phyloP scores from a whole-genome alignment of 257 asterid genomes.

The Jasminum sambac region DNA sequence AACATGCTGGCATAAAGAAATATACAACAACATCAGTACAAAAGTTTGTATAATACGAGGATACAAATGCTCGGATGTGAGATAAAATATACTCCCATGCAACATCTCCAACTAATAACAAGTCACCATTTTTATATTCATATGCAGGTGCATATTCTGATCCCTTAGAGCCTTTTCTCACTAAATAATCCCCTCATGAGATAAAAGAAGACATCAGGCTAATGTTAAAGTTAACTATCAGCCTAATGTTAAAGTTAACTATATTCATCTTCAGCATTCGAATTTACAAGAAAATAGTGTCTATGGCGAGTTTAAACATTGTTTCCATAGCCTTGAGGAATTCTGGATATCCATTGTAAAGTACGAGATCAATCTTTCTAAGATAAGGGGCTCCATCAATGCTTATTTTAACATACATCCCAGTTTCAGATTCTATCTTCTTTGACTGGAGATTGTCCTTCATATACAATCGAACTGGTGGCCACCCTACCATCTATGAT shows the following conservation, averaged over 20 bases:
- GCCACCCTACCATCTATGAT: constrained; percentile 88
- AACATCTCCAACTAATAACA: constrained; percentile 75
- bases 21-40: constrained; percentile 6
- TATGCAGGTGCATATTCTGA: constrained; percentile 64
- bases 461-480: constrained; percentile 74
- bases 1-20: constrained; percentile 60
- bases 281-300: constrained; percentile 11
- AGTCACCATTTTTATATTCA: constrained; percentile 77
- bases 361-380: constrained; percentile 63
- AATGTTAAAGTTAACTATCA: not conserved
- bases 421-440: constrained; percentile 45
- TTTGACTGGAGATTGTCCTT: constrained; percentile 49
- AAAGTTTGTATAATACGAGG: no score
- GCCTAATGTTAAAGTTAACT: not conserved
- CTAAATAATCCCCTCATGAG: constrained; percentile 44
- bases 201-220: not conserved
- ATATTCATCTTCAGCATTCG: not conserved
- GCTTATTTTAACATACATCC: constrained; percentile 63
- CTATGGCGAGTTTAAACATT: constrained; percentile 64
- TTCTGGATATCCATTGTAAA: constrained; percentile 46
- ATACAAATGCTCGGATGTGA: not conserved
- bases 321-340: constrained; percentile 52
- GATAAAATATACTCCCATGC: constrained; percentile 56
- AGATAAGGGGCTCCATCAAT: constrained; percentile 79
- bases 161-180: constrained; percentile 62